Evolutionary conservation across 1,139 yeast species (phyloP), one percentile per base, ranked within the genome.

Genomic region (Dujonia santamariae): DNA sequence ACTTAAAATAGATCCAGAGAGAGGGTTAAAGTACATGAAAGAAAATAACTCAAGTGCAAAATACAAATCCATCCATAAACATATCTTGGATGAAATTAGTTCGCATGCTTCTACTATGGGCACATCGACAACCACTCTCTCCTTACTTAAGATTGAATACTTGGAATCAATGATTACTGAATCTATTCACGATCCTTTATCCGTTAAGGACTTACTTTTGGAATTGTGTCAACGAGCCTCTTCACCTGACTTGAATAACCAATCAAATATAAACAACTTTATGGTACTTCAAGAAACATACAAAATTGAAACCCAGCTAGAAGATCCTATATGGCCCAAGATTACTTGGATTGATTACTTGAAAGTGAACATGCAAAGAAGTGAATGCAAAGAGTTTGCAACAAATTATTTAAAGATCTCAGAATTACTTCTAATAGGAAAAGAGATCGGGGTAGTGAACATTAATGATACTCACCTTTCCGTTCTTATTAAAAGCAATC

Each of bases 301-400:
- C 37, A 39, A 40, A 30, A 41, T 59, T 3, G 67, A 64, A 30
- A 64, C 61, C 36, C 42, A 55, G 2, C 50, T 67, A 30, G 37
- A 42, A 1, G 60, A 57, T 16, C 44, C 54, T 3, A 43, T 45
- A 13, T 63, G 71, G 71, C 70, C 70, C 8, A 63, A 64, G 36
- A 46, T 57, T 3, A 44, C 62, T 12, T 69, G 74, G 74, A 41
- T 58, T 3, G 67, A 62, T 29, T 69, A 56, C 40, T 37, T 68
- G 19, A 48, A 44, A 9, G 36, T 60, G 3, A 48, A 54, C 23
- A 44, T 50, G 31, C 47, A 46, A 15, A 43, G 54, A 17, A 54
- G 62, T 30, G 68, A 61, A 16, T 55, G 64, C 30, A 47, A 43
- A 21, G 52, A 51, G 1, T 56, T 61, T 32, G 47, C 62, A 4